Evolutionary conservation across 139 green algal genomes (phyloP).

Genomic region (Asterochloris erici): DNA sequence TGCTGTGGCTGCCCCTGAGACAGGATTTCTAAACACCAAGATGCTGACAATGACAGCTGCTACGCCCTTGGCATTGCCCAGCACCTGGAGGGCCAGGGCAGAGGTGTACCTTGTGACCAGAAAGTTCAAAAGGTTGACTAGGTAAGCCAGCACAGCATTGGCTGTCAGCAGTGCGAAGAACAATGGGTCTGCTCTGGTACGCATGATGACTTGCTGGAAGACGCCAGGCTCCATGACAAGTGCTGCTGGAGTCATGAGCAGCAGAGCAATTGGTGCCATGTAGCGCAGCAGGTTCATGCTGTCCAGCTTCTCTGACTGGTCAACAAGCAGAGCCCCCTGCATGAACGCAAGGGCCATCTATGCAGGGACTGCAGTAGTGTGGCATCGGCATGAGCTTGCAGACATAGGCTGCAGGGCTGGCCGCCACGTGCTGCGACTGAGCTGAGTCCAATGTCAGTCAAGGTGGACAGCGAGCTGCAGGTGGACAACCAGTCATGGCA

Average conservation of each 20-base stretch:
- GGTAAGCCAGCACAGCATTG: slow-evolving; percentile 89
- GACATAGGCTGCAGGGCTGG: not conserved
- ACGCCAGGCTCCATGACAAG: slow-evolving; percentile 64
- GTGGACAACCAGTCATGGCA: not conserved
- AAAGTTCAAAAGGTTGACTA: slow-evolving; percentile 98
- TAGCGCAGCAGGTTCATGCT: slow-evolving; percentile 89
- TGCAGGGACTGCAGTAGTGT: not conserved
- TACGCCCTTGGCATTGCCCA: slow-evolving; percentile 96
- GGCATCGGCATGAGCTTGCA: not conserved
- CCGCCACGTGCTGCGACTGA: not conserved
- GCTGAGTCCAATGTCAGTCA: not conserved
- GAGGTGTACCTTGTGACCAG: slow-evolving; percentile 95
- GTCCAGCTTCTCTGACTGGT: slow-evolving; percentile 81
- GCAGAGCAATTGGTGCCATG: slow-evolving; percentile 78
- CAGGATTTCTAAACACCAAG: slow-evolving; percentile 79
- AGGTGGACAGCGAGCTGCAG: not conserved
- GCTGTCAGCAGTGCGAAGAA: slow-evolving; percentile 71
- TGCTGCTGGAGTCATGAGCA: slow-evolving; percentile 70
- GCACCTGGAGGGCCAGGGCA: slow-evolving; percentile 92
- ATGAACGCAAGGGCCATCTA: not conserved
- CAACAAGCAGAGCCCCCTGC: slow-evolving; percentile 68
- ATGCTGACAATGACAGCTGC: slow-evolving; percentile 83
- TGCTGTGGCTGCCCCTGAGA: slow-evolving; percentile 51
- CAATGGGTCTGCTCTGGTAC: not conserved
- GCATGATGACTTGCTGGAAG: not conserved